A percentile compares a stretch with the other conserved stretches of the same genome.
Conservation (phyloP, 164 flowering plant genomes). For the Nelumbo lutea region DNA sequence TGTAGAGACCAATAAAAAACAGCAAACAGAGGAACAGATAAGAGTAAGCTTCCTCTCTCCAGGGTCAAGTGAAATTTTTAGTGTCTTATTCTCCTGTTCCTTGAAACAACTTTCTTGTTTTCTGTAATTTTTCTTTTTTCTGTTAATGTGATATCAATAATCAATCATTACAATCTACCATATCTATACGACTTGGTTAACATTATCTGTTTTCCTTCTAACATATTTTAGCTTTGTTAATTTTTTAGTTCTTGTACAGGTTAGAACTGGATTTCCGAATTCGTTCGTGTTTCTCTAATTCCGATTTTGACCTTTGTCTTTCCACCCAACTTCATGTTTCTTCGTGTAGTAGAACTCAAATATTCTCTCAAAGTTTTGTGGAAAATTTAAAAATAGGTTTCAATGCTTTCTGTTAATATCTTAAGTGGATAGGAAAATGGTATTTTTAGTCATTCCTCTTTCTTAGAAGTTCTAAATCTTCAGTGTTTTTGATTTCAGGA, state of each 20-base stretch:
- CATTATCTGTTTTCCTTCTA: background rate
- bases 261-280: slow-evolving; percentile 2
- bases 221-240: no score
- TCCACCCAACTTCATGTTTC: background rate
- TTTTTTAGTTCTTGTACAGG: no score
- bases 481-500: background rate
- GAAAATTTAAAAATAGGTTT: background rate
- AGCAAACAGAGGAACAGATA: background rate
- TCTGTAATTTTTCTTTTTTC: background rate
- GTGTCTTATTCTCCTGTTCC: background rate
- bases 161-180: background rate
- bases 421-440: background rate
- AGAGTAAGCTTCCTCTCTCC: background rate
- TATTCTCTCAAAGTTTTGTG: background rate
- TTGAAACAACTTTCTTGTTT: background rate
- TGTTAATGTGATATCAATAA: background rate
- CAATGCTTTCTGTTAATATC: background rate
- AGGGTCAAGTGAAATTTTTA: background rate
- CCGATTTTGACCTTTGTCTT: background rate
- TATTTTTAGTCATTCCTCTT: background rate
- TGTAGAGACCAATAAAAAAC: background rate
- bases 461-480: background rate
- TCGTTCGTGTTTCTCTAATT: background rate
- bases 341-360: background rate
- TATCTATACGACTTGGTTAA: background rate